phyloP scores from a whole-genome alignment of 441 rosid species.

The Pelargonium citronellum region DNA sequence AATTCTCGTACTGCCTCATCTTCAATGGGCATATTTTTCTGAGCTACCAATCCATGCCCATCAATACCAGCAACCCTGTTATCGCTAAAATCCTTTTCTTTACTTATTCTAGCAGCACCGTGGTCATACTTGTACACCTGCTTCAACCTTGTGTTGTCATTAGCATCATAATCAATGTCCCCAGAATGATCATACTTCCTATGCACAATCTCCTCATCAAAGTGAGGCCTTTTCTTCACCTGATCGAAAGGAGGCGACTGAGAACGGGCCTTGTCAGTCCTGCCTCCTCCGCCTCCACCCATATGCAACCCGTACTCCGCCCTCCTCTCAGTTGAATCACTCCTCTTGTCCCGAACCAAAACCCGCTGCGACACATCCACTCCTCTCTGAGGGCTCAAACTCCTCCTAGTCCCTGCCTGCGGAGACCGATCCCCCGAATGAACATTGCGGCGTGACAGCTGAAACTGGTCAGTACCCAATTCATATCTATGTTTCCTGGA shows the following conservation, averaged over 20 bases:
- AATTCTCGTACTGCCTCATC: conserved; percentile 31
- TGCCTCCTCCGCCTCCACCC: conserved; percentile 20
- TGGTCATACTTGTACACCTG: conserved; percentile 32
- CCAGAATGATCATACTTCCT: conserved; percentile 33
- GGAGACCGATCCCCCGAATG: conserved; percentile 23
- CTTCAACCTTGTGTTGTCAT: conserved; percentile 27
- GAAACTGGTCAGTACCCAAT: conserved; percentile 25
- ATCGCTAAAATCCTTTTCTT: conserved; percentile 33
- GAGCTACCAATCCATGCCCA: conserved; percentile 28
- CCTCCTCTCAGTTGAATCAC: conserved; percentile 32
- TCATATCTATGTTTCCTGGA: conserved; percentile 28
- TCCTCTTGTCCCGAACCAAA: conserved; percentile 25
- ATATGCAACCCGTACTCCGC: conserved; percentile 28
- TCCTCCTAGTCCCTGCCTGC: conserved; percentile 22
- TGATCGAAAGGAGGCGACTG: conserved; percentile 27
- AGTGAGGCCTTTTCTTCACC: conserved; percentile 29
- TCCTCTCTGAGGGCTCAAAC: conserved; percentile 34
- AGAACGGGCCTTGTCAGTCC: conserved; percentile 27
- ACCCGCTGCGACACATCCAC: conserved; percentile 32
- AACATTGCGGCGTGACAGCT: conserved; percentile 22
- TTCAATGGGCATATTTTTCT: conserved; percentile 33
- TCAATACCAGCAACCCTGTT: conserved; percentile 28
- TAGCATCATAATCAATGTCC: conserved; percentile 28
- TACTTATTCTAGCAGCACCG: conserved; percentile 28
- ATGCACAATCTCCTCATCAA: conserved; percentile 27